These are phyloP conservation scores for Sporothrix dimorphospora DNA, from an alignment of 2,329 filamentous ascomycete species.

Conservation along the genomic window DNA sequence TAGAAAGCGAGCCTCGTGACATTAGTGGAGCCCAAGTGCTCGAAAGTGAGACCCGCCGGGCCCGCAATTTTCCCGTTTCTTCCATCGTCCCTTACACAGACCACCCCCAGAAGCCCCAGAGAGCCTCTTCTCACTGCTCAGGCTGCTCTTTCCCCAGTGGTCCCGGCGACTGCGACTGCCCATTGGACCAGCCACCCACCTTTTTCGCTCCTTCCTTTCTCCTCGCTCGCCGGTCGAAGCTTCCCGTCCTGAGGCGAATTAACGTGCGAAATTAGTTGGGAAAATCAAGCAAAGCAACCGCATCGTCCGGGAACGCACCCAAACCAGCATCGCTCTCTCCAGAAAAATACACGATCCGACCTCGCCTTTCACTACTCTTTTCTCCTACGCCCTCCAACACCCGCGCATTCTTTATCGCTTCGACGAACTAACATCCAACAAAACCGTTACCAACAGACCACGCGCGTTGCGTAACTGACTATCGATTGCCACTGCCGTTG, in stretches of 20 bases:
- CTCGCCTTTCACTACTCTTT: not conserved
- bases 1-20: conserved; percentile 23
- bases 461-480: not conserved
- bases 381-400: not conserved
- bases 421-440: not conserved
- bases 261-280: not conserved
- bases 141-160: conserved; percentile 16
- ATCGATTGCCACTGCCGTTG: not conserved
- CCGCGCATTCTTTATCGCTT: not conserved
- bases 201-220: not conserved
- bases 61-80: conserved; percentile 19
- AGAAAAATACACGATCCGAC: not conserved
- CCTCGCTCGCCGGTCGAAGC: not conserved
- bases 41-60: not conserved
- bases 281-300: conserved; percentile 15
- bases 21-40: conserved; percentile 15
- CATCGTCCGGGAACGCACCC: not conserved
- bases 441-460: not conserved
- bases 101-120: conserved; percentile 3
- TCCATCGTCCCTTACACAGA: conserved; percentile 26
- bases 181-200: conserved; percentile 28
- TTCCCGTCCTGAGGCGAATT: conserved; percentile 12
- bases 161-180: not conserved
- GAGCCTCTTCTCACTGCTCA: not conserved
- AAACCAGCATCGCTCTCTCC: not conserved